Evolutionary conservation across 2,329 filamentous ascomycete species (phyloP).

Genomic region (Beauveria sp.): DNA sequence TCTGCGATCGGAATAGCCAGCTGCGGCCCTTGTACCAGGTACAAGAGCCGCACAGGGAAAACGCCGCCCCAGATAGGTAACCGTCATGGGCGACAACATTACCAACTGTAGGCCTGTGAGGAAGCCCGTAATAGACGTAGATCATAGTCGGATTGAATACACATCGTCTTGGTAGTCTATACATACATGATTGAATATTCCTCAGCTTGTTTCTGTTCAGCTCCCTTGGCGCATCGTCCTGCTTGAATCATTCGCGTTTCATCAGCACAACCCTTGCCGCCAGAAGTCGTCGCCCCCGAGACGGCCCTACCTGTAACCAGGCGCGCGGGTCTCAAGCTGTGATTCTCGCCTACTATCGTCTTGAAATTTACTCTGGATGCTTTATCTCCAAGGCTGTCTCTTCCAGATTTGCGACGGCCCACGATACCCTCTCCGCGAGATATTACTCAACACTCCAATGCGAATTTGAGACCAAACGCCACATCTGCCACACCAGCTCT

Average conservation of each 20-base stretch:
- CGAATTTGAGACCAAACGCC: too few relatives aligned
- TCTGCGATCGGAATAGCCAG: neutral
- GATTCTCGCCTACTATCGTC: too few relatives aligned
- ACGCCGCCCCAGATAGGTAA: neutral
- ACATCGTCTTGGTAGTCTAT: neutral
- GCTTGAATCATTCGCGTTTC: neutral
- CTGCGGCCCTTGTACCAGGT: neutral
- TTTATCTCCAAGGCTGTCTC: too few relatives aligned
- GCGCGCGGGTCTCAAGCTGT: neutral
- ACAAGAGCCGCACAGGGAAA: neutral
- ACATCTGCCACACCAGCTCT: too few relatives aligned
- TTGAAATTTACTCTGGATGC: too few relatives aligned
- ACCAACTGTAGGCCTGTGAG: neutral
- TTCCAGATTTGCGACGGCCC: too few relatives aligned
- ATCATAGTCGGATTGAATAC: neutral
- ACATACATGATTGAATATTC: constrained; percentile 2
- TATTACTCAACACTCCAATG: too few relatives aligned
- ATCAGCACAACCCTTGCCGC: neutral
- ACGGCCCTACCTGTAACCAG: neutral
- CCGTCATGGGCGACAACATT: neutral
- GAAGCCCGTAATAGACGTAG: neutral
- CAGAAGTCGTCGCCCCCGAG: neutral
- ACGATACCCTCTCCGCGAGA: too few relatives aligned
- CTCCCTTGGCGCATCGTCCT: neutral
- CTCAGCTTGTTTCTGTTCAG: neutral